A percentile compares a stretch with the other conserved stretches of the same genome.
These are phyloP conservation scores for Colletotrichum lindemuthianum DNA, from an alignment of 2,329 filamentous ascomycete genomes.

Conservation along the genomic window DNA sequence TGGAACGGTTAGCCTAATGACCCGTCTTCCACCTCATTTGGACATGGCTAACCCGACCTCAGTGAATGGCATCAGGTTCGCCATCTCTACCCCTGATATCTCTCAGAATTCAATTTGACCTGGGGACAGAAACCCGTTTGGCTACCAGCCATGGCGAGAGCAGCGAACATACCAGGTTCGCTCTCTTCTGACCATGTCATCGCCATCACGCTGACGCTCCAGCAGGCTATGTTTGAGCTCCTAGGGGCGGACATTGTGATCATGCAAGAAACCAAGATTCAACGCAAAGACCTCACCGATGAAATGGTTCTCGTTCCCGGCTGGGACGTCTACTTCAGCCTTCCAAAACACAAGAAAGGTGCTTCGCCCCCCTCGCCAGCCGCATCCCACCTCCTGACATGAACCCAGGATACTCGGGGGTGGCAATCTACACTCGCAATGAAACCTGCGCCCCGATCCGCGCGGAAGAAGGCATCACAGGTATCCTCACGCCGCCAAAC, in stretches of 20 bases:
- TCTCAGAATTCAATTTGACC: not conserved
- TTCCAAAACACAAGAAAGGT: conserved; percentile 95
- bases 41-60: conserved; percentile 39
- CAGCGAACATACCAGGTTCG: conserved; percentile 74
- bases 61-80: conserved; percentile 86
- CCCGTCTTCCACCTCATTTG: not conserved
- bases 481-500: conserved; percentile 78
- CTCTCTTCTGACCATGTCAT: not conserved
- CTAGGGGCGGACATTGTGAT: conserved; percentile 92
- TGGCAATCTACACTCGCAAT: conserved; percentile 94
- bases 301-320: conserved; percentile 96
- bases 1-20: conserved; percentile 75
- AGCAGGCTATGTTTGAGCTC: conserved; percentile 89
- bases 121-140: conserved; percentile 75
- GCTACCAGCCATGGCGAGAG: conserved; percentile 84
- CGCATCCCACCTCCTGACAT: not conserved
- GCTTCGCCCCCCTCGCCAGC: conserved; percentile 19
- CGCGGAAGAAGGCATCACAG: conserved; percentile 94
- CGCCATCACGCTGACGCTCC: not conserved
- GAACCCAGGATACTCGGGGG: conserved; percentile 85
- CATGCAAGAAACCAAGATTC: conserved; percentile 97
- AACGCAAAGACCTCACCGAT: conserved; percentile 88
- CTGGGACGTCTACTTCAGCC: conserved; percentile 96
- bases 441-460: conserved; percentile 84
- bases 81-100: not conserved